These are phyloP conservation scores for Ophioceras dolichostomum DNA, from an alignment of 2,329 filamentous ascomycete species.

Conservation along the genomic window DNA sequence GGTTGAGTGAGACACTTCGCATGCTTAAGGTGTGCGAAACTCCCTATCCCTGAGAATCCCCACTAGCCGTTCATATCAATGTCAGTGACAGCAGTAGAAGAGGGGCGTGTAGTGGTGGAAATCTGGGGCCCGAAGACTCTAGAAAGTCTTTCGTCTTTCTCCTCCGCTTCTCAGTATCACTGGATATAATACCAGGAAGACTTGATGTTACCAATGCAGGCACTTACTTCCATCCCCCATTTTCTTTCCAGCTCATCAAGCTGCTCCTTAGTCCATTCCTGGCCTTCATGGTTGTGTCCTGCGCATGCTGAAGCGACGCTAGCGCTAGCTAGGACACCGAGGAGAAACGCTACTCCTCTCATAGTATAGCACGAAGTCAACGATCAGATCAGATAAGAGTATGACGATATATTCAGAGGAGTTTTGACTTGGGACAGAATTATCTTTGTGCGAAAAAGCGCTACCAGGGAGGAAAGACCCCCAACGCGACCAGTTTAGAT, in stretches of 20 bases:
- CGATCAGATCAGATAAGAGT: too few relatives aligned
- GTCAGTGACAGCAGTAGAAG: too few relatives aligned
- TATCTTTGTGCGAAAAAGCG: too few relatives aligned
- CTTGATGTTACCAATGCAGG: too few relatives aligned
- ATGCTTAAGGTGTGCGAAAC: constrained; percentile 60
- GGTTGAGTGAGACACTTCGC: constrained; percentile 58
- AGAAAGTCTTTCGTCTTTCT: too few relatives aligned
- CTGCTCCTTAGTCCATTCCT: constrained; percentile 35
- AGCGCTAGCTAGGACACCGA: not conserved
- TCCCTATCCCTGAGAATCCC: constrained; percentile 62
- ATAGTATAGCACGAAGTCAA: not conserved
- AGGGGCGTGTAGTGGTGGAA: too few relatives aligned
- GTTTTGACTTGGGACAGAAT: too few relatives aligned
- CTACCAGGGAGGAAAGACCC: too few relatives aligned
- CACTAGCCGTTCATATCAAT: too few relatives aligned
- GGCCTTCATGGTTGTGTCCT: constrained; percentile 17
- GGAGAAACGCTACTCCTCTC: not conserved
- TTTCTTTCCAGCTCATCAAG: constrained; percentile 40
- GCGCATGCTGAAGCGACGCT: constrained; percentile 17
- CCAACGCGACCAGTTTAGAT: too few relatives aligned
- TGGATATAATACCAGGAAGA: not conserved
- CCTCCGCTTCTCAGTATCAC: not conserved
- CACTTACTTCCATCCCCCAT: constrained; percentile 43
- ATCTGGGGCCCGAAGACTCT: too few relatives aligned
- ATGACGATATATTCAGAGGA: too few relatives aligned